A percentile compares a stretch with the other conserved stretches of the same genome.
These are phyloP conservation scores for Pholiota conissans DNA, from an alignment of 768 basidiomycete species.

Conservation along the genomic window DNA sequence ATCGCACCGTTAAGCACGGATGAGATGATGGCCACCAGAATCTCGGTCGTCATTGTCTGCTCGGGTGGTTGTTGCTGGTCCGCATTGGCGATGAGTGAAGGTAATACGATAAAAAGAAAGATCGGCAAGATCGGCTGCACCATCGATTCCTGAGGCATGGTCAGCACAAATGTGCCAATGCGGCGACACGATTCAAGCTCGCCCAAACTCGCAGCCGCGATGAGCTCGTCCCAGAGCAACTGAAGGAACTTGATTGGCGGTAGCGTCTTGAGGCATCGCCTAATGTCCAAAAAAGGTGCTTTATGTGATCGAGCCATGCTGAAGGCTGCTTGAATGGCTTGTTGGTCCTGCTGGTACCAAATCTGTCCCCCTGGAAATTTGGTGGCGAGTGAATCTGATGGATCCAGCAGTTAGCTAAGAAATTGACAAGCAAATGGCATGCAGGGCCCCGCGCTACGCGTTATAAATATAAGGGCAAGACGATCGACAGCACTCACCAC, in stretches of 20 bases:
- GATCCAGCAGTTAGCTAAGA: constrained; percentile 11
- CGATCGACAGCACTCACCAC: constrained; percentile 28
- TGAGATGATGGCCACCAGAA: constrained; percentile 63
- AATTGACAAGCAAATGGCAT: background rate
- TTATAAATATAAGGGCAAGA: background rate
- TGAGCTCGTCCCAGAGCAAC: constrained; percentile 69
- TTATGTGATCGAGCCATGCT: constrained; percentile 59
- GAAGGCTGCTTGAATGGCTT: constrained; percentile 58
- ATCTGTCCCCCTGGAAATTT: constrained; percentile 25
- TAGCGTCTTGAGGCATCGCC: constrained; percentile 59
- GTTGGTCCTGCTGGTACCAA: constrained; percentile 55
- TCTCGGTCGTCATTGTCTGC: constrained; percentile 56
- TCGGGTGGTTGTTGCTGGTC: constrained; percentile 57
- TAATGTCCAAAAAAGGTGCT: constrained; percentile 63
- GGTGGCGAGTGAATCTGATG: constrained; percentile 14
- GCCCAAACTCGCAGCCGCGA: constrained; percentile 50
- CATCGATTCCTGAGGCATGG: constrained; percentile 52
- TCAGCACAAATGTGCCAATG: constrained; percentile 67
- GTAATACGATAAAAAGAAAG: constrained; percentile 69
- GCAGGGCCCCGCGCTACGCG: too few relatives aligned
- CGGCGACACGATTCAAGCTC: constrained; percentile 65
- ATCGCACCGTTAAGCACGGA: constrained; percentile 66
- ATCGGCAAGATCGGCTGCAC: constrained; percentile 69
- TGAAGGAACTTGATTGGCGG: constrained; percentile 63
- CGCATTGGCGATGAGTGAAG: constrained; percentile 54